Evolutionary conservation across 345 rosid genomes (phyloP).

Genomic region (Linum tenue): DNA sequence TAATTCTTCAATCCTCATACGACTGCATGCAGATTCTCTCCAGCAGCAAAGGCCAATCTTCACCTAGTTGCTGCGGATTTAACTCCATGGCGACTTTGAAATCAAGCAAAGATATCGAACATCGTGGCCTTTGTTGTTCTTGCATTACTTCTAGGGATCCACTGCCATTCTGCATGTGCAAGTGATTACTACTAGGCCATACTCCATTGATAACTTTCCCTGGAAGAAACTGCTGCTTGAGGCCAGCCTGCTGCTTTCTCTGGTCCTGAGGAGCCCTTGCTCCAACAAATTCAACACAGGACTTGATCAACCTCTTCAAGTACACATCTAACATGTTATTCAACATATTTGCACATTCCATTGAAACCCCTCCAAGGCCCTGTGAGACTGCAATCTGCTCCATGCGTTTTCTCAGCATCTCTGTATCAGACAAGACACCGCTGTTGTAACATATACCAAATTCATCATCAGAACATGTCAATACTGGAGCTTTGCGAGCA

Average conservation of each 20-base stretch:
- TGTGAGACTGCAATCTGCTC: slow-evolving; percentile 29
- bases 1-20: slow-evolving; percentile 16
- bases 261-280: slow-evolving; percentile 18
- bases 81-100: slow-evolving; percentile 20
- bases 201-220: slow-evolving; percentile 24
- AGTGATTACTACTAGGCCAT: slow-evolving; percentile 19
- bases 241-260: slow-evolving; percentile 9
- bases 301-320: slow-evolving; percentile 34
- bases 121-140: slow-evolving; percentile 15
- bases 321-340: slow-evolving; percentile 30
- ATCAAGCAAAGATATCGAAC: slow-evolving; percentile 25
- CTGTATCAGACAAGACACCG: slow-evolving; percentile 30
- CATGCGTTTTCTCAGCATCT: slow-evolving; percentile 32
- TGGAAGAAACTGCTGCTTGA: slow-evolving; percentile 14
- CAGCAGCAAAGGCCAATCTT: slow-evolving; percentile 39
- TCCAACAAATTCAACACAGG: slow-evolving; percentile 33
- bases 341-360: slow-evolving; percentile 36
- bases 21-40: slow-evolving; percentile 31
- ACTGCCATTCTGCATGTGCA: slow-evolving; percentile 14
- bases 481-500: slow-evolving; percentile 14
- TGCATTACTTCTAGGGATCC: slow-evolving; percentile 14
- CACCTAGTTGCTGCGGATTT: slow-evolving; percentile 39
- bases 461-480: slow-evolving; percentile 10
- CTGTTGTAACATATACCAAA: slow-evolving; percentile 18
- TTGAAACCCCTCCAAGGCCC: slow-evolving; percentile 35